Evolutionary conservation across 495 filamentous ascomycete genomes (phyloP).

Genomic region (Trichocladium antarcticum): DNA sequence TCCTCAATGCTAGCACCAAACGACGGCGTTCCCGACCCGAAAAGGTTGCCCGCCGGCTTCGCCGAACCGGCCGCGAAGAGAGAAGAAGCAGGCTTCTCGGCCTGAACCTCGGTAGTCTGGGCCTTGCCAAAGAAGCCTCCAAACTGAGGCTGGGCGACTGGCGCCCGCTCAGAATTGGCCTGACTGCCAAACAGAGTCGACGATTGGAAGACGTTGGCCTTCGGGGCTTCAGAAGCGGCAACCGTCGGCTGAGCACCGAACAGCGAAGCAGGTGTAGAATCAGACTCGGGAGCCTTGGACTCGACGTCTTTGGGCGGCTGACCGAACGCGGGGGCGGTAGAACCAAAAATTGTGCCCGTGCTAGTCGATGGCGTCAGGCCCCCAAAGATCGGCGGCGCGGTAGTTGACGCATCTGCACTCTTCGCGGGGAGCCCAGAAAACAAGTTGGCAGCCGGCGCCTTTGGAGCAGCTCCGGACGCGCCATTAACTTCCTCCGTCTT

Average conservation of each 20-base stretch:
- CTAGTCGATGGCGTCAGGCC: constrained; percentile 6
- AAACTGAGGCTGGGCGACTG: constrained; percentile 13
- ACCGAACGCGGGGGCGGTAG: constrained; percentile 6
- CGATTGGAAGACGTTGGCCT: constrained; percentile 28
- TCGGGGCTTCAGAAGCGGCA: constrained; percentile 16
- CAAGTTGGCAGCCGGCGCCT: constrained; percentile 8
- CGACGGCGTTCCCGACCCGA: constrained; percentile 13
- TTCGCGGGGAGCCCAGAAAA: constrained; percentile 12
- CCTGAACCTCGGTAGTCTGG: constrained; percentile 14
- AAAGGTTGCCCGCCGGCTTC: constrained; percentile 21
- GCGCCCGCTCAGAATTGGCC: constrained; percentile 20
- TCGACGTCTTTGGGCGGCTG: constrained; percentile 16
- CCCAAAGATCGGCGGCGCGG: constrained; percentile 21
- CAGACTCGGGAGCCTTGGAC: constrained; percentile 10
- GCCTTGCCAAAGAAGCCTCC: constrained; percentile 25
- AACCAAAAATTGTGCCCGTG: constrained; percentile 17
- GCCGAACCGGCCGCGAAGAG: constrained; percentile 22
- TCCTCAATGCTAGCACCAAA: constrained; percentile 12
- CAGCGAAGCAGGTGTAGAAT: constrained; percentile 9
- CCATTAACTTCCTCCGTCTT: constrained; percentile 16
- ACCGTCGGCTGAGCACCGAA: constrained; percentile 16
- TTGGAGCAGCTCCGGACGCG: constrained; percentile 5
- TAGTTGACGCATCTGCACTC: constrained; percentile 15
- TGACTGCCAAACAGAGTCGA: constrained; percentile 35
- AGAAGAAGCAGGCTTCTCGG: constrained; percentile 13